Base-by-base conservation (phyloP, 2,329 filamentous ascomycete species). In the Leptographium radiaticola region DNA sequence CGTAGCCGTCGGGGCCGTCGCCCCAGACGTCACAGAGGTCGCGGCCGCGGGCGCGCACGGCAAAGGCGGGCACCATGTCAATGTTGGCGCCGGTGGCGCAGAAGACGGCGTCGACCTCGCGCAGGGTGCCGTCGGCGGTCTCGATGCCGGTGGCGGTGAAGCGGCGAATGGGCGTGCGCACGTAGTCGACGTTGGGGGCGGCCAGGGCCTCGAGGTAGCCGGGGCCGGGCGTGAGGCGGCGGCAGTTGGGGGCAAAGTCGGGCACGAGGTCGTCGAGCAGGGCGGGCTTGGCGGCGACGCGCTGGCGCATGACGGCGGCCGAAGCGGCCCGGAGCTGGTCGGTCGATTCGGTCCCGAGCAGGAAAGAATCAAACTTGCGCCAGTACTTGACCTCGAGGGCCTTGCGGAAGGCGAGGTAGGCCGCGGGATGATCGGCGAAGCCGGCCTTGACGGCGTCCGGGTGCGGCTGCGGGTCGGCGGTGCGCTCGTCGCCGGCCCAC, bases 31-130 rank as follows among this genome's bases (percentile, higher is more conserved):
- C 65, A 12, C 70, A 66, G 2, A 87, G 67, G 54, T 83, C 73
- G 10, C 72, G 64, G 2, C 75, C 79, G 49, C 73, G 66, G 1
- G 78, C 75, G 30, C 71, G 68, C 58, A 87, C 77, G 0, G 79
- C 70, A 58, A 87, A 87, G 0, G 75, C 75, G 0, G 81, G 81
- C 0, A 75, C 68, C 65, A 77, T 71, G 58, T 80, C 74, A 12
- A 74, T 71, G 58, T 84, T 82, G 10, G 81, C 80, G 1, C 84
- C 84, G 0, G 84, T 88, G 1, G 82, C 79, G 60, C 82, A 87
- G 59, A 87, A 79, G 6, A 86, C 69, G 15, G 79, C 78, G 56
- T 86, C 83, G 0, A 84, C 79, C 16, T 78, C 71, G 4, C 80
- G 68, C 34, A 76, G 69, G 0, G 62, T 63, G 2, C 81, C 81